These are phyloP conservation scores for Trypanosoma vivax DNA, from an alignment of 208 protist genomes.

Conservation along the genomic window DNA sequence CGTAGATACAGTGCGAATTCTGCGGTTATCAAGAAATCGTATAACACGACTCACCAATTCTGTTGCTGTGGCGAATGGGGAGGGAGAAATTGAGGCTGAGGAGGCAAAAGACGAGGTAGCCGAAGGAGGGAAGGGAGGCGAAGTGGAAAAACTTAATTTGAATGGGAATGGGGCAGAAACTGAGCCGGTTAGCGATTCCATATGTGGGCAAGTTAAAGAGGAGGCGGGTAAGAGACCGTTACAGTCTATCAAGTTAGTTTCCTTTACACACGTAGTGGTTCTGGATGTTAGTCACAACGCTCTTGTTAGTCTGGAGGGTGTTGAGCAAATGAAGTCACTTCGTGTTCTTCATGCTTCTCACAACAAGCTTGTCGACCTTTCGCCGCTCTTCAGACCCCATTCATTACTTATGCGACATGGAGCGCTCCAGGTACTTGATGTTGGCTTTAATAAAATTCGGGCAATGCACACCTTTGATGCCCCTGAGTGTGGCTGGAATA, in stretches of 20 bases:
- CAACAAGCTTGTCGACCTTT: conserved; percentile 45
- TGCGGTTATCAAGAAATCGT: conserved; percentile 39
- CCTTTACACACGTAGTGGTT: conserved; percentile 34
- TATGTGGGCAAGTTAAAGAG: no score
- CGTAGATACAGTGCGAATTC: conserved; percentile 15
- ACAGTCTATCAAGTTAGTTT: conserved; percentile 12
- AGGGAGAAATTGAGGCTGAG: no score
- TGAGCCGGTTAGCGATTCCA: no score
- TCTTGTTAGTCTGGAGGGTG: conserved; percentile 35
- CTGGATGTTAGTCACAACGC: conserved; percentile 58
- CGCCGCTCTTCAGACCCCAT: conserved; percentile 36
- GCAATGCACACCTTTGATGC: conserved; percentile 24
- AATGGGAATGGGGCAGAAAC: no score
- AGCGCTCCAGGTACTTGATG: conserved; percentile 54
- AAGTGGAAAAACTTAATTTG: no score
- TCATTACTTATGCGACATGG: conserved; percentile 4
- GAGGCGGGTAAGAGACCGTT: no score
- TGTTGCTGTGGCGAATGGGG: no score
- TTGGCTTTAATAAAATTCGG: conserved; percentile 43
- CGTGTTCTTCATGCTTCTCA: conserved; percentile 42
- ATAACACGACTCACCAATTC: no score
- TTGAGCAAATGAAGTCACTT: conserved; percentile 37
- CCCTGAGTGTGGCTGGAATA: conserved; percentile 7
- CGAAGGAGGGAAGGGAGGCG: no score
- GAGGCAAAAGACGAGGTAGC: no score